phyloP scores from a whole-genome alignment of 2,329 filamentous ascomycete genomes.

The Hirsutella minnesotensis region DNA sequence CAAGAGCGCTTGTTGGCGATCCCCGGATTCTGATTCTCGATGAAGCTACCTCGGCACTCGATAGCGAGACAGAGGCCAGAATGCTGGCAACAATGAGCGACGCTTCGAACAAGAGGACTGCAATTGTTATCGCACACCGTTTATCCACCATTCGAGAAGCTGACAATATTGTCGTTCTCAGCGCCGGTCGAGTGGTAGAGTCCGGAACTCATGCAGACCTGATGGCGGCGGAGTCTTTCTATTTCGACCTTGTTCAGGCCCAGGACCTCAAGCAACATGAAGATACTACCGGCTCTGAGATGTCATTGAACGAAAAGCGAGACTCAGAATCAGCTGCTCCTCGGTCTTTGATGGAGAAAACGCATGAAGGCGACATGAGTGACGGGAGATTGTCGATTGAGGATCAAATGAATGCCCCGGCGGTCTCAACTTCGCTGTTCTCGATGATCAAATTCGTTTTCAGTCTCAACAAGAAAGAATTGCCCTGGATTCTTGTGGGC shows the following conservation, averaged over 20 bases:
- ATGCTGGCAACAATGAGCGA: constrained; percentile 1
- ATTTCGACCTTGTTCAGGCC: constrained; percentile 35
- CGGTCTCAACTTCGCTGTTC: neutral
- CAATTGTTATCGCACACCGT: constrained; percentile 48
- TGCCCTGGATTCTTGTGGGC: neutral
- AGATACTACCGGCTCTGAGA: neutral
- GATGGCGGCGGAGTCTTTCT: constrained; percentile 18
- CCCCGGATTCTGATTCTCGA: neutral
- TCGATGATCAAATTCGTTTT: neutral
- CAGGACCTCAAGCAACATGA: constrained; percentile 16
- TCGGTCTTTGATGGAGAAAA: neutral
- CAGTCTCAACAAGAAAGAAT: neutral
- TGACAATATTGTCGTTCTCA: constrained; percentile 51
- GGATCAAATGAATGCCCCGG: neutral
- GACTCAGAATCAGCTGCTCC: neutral
- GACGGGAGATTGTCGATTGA: neutral
- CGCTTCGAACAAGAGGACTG: constrained; percentile 25
- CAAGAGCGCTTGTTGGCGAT: constrained; percentile 1
- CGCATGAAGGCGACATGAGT: neutral
- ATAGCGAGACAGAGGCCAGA: neutral
- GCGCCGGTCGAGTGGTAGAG: constrained; percentile 42
- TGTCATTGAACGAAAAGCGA: neutral
- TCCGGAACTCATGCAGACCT: constrained; percentile 46
- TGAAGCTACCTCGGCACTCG: neutral
- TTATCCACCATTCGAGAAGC: constrained; percentile 43